A percentile compares a stretch with the other conserved stretches of the same genome.
Evolutionary conservation across 495 filamentous ascomycete genomes (phyloP).

Genomic region (Paragyromitra xinjiangensis): DNA sequence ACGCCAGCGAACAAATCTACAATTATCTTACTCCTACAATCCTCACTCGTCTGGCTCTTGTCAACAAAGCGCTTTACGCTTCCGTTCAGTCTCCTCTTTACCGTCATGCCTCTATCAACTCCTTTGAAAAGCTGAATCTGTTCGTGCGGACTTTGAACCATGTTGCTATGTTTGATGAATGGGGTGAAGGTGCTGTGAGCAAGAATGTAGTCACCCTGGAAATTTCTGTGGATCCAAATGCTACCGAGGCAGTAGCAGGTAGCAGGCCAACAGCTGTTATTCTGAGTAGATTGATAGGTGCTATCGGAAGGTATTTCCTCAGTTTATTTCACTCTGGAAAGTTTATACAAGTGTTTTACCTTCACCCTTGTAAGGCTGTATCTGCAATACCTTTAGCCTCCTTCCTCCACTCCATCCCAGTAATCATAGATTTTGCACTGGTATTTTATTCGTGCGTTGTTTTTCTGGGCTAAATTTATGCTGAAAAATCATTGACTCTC

Average conservation of each 20-base stretch:
- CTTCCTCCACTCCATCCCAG: not conserved
- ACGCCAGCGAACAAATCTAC: conserved; percentile 57
- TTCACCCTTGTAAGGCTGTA: not conserved
- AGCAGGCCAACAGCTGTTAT: conserved; percentile 57
- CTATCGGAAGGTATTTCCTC: conserved; percentile 52
- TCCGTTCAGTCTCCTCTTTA: conserved; percentile 59
- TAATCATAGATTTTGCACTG: not conserved
- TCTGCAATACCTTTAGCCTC: not conserved
- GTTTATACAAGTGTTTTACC: not conserved
- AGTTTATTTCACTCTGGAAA: not conserved
- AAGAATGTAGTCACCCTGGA: conserved; percentile 57
- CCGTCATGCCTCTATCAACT: conserved; percentile 54
- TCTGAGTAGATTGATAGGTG: conserved; percentile 51
- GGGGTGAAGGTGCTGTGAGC: conserved; percentile 55
- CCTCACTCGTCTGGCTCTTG: conserved; percentile 55
- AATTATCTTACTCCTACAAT: conserved; percentile 51
- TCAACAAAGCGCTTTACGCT: conserved; percentile 57
- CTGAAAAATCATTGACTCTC: conserved; percentile 21
- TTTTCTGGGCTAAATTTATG: not conserved
- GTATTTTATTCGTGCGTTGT: not conserved
- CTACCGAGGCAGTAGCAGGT: conserved; percentile 48
- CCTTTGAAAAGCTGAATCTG: conserved; percentile 55
- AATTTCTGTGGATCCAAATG: conserved; percentile 58
- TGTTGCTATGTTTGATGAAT: conserved; percentile 56
- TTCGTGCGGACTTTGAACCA: conserved; percentile 57